Evolutionary conservation across 805 yeast genomes (phyloP).

Genomic region (Yarrowia sp.): DNA sequence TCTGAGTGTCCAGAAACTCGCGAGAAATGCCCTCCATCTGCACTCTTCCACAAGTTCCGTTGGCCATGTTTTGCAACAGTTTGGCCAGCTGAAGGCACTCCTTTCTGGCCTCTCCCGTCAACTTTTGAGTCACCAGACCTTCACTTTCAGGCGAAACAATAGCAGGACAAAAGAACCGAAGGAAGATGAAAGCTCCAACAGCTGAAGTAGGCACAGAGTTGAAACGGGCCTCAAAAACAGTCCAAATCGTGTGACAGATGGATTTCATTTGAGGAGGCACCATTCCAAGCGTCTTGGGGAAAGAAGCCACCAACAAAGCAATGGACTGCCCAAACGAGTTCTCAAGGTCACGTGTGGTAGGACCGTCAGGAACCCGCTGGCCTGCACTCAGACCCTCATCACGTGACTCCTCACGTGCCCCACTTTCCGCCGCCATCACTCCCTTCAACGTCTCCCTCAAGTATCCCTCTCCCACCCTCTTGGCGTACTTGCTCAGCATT

Average conservation of each 20-base stretch:
- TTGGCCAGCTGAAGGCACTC: constrained; percentile 36
- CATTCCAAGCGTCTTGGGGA: constrained; percentile 56
- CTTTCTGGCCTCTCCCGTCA: constrained; percentile 31
- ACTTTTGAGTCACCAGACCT: constrained; percentile 32
- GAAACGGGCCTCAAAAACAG: constrained; percentile 54
- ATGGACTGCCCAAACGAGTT: neutral
- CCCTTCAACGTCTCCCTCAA: constrained; percentile 54
- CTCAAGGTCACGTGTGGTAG: constrained; percentile 32
- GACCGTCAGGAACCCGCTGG: too few relatives aligned
- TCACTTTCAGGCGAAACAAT: constrained; percentile 72
- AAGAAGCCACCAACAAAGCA: constrained; percentile 37
- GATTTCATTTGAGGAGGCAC: constrained; percentile 37
- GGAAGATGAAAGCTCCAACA: constrained; percentile 77
- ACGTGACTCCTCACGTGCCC: neutral
- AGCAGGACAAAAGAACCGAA: constrained; percentile 76
- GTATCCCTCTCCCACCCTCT: constrained; percentile 62
- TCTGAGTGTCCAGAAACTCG: constrained; percentile 30
- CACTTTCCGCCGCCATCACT: constrained; percentile 52
- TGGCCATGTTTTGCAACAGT: constrained; percentile 37
- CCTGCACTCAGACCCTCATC: neutral
- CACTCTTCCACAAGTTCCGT: constrained; percentile 33
- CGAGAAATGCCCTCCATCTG: constrained; percentile 4
- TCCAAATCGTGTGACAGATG: constrained; percentile 61
- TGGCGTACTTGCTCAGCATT: constrained; percentile 67
- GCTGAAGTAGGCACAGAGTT: constrained; percentile 64